Base-by-base conservation (phyloP, 192 early-diverging fungal genomes). In the Gaertneriomyces semiglobifer region DNA sequence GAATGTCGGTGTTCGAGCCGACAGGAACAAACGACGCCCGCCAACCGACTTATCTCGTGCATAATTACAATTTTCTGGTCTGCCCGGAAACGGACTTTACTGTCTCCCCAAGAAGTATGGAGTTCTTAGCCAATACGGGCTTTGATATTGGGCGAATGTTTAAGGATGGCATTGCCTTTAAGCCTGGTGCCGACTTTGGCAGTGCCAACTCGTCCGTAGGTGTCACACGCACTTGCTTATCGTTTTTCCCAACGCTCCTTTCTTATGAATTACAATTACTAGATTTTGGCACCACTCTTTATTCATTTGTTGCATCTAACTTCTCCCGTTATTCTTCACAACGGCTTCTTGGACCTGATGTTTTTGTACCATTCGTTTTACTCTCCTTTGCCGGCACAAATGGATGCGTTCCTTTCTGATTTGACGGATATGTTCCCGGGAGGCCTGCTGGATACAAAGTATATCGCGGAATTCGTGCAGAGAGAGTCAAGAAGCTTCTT, bases 381-480 rank as follows among this genome's bases (percentile, higher is more conserved):
- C 66, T 88, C 90, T 0, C 75, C 81, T 40, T 76, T 98, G 33
- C 97, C 97, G 0, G 69, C 70, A 39, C 72, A 80, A 5, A 71
- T 96, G 51, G 71, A 76, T 44, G 78, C 80, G 0, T 95, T 98
- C 74, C 73, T 89, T 1, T 83, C 84, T 11, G 94, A 95, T 72
- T 62, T 96, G 12, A 64, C 63, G 12, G 83, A 86, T 41, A 90
- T 93, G 89, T 96, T 98, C 63, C 85, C 68, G 0, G 92, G 81
- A 38, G 95, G 95, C 2, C 80, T 96, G 16, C 90, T 86, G 60
- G 97, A 99, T 74, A 99, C 97, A 66, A 98, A 98, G 74, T 89
- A 90, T 62, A 66, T 93, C 10, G 77, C 90, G 3, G 89, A 91
- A 47, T 88, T 76, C 53, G 84, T 88, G 7, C 77, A 79, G 0